Evolutionary conservation across 176 grass and related monocot genomes (phyloP).

Genomic region (Zea mays): Zm-B73-REFERENCE-NAM-5.0 NC_050096.1:83531501-83532000

Average conservation of each 20-base stretch:
- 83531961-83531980: slow-evolving; percentile 25
- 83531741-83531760: neutral
- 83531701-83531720: neutral
- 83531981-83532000: slow-evolving; percentile 26
- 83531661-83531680: neutral
- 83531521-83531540: slow-evolving; percentile 3
- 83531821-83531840: slow-evolving; percentile 33
- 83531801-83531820: slow-evolving; percentile 34
- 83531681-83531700: neutral
- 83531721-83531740: slow-evolving; percentile 14
- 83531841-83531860: slow-evolving; percentile 20
- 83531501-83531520: neutral
- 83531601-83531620: neutral
- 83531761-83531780: slow-evolving; percentile 36
- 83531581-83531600: neutral
- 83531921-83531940: slow-evolving; percentile 31
- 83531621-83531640: neutral
- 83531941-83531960: slow-evolving; percentile 34
- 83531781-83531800: slow-evolving; percentile 24
- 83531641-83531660: neutral
- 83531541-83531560: slow-evolving; percentile 11
- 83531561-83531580: slow-evolving; percentile 22
- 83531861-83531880: slow-evolving; percentile 33
- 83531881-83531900: slow-evolving; percentile 28
- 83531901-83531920: slow-evolving; percentile 29